Evolutionary conservation across 2,329 filamentous ascomycete genomes (phyloP), one percentile per base, ranked within the genome.

Genomic region (Pyricularia grisea): DNA sequence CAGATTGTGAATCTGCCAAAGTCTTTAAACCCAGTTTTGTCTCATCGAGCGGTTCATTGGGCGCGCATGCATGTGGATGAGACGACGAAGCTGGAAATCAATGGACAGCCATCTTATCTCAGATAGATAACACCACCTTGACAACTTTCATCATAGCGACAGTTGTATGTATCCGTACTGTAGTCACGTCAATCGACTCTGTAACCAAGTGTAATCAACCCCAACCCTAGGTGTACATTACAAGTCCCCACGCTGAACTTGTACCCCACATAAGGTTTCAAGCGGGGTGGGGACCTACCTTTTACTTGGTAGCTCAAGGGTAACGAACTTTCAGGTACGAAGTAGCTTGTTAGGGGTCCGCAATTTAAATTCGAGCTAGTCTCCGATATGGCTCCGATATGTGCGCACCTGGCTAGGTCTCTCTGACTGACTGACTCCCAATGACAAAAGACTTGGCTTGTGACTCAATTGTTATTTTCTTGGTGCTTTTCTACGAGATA

Each of bases 311-410:
- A 36, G 33, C 33, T 36, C 33, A 36, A 36, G 11, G 33, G 33
- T n/a, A 36, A 36, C 33, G 33, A 36, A 36, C 33, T 36, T n/a
- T n/a, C 31, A 33, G 11, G 33, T 36, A 36, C 33, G 33, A 50
- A 50, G 42, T 11, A 50, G 10, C 2, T 36, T 7, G 7, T 17
- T 20, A 50, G 42, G 9, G 42, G 33, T 36, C 33, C 33, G 33
- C 33, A 36, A 36, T 36, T 36, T 36, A 64, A 64, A 20, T 20
- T n/a, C 23, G 14, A 64, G 23, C 60, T n/a, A 28, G 27, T 17
- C 28, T 65, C 63, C 63, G 63, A 65, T 65, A 65, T 36, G 31
- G 63, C 63, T 65, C 63, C 63, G 63, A 65, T 33, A 10, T 36
- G 11, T 36, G 33, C 33, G 33, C 33, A 14, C 14, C n/a, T n/a